A percentile compares a stretch with the other conserved stretches of the same genome.
Evolutionary conservation across 2,329 filamentous ascomycete species (phyloP).

Genomic region (Helotiales sp.): DNA sequence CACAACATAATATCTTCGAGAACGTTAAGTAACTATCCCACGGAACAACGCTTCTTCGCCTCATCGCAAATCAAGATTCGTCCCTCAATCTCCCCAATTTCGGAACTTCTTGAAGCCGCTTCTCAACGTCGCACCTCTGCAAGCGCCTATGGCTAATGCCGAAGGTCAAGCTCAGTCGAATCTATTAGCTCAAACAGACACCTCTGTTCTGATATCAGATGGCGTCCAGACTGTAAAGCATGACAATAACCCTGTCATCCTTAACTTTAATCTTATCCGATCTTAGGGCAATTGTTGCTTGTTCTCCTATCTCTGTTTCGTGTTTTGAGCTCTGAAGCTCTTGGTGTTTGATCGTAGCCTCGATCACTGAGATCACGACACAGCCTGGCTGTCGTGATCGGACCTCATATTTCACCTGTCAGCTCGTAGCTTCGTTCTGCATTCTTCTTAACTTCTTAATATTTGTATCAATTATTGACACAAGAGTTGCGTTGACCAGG

Average conservation of each 20-base stretch:
- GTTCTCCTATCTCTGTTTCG: conserved; percentile 1
- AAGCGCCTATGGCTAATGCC: background rate
- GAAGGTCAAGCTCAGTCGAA: background rate
- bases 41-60: too few relatives aligned
- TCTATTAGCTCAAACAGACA: background rate
- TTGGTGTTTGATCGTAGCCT: conserved; percentile 4
- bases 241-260: background rate
- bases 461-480: background rate
- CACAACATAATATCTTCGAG: background rate
- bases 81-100: background rate
- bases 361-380: background rate
- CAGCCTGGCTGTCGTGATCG: background rate
- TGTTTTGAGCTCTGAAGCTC: conserved; percentile 3
- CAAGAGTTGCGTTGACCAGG: too few relatives aligned
- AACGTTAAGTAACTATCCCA: too few relatives aligned
- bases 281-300: background rate
- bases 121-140: background rate
- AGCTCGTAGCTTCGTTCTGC: background rate
- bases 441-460: background rate
- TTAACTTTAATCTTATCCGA: background rate
- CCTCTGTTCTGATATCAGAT: background rate
- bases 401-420: background rate
- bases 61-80: too few relatives aligned
- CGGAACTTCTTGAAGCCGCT: background rate
- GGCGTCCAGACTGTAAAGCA: background rate